These are phyloP conservation scores for Neurospora sp. DNA, from an alignment of 495 filamentous ascomycete genomes.

Conservation along the genomic window DNA sequence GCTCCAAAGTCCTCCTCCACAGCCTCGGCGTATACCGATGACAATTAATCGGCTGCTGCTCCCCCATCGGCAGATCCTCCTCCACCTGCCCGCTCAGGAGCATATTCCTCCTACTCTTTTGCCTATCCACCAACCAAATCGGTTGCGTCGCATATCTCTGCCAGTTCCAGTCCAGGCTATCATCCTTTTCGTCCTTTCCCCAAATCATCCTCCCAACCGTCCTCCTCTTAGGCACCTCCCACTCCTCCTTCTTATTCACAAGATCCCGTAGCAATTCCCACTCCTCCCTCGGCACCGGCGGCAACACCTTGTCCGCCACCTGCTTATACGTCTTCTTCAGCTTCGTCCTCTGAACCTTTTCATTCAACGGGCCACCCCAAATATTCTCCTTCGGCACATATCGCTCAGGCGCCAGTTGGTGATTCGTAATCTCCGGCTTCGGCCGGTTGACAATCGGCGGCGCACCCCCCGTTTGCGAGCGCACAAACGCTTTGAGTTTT, in stretches of 20 bases:
- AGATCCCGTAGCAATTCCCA: conserved; percentile 52
- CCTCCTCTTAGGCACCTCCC: conserved; percentile 14
- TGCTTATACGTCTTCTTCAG: conserved; percentile 48
- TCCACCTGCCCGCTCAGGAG: conserved; percentile 23
- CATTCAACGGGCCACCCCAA: conserved; percentile 51
- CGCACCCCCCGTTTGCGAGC: conserved; percentile 5
- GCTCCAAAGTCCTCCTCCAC: conserved; percentile 21
- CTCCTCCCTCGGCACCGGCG: conserved; percentile 60
- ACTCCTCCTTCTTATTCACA: conserved; percentile 37
- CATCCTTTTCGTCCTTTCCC: conserved; percentile 19
- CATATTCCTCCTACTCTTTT: conserved; percentile 14
- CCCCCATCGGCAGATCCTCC: conserved; percentile 24
- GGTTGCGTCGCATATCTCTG: conserved; percentile 12
- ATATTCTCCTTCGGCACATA: conserved; percentile 48
- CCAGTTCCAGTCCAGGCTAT: conserved; percentile 21
- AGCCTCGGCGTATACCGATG: conserved; percentile 11
- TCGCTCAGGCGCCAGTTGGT: conserved; percentile 31
- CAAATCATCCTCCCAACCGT: conserved; percentile 42
- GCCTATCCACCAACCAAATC: conserved; percentile 9
- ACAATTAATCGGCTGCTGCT: conserved; percentile 18
- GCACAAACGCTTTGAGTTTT: conserved; percentile 23
- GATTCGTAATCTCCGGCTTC: conserved; percentile 25
- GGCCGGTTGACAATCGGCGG: conserved; percentile 12
- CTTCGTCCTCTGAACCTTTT: conserved; percentile 46
- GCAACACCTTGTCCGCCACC: conserved; percentile 47